phyloP scores from a whole-genome alignment of 2,329 filamentous ascomycete species.

The Arachnomyces sp. region DNA sequence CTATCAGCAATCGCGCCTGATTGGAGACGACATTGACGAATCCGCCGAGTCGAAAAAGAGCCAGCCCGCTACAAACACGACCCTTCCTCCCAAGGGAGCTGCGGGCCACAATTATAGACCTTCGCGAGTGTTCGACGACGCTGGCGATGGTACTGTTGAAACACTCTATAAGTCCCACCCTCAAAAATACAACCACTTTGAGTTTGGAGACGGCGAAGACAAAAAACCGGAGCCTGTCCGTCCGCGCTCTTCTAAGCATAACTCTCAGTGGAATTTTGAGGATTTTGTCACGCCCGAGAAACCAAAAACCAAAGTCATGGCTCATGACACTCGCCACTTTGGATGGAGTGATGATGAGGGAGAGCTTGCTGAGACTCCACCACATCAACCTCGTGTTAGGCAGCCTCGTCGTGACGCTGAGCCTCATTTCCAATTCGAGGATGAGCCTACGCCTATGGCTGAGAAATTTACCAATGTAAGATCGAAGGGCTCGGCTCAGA shows the following conservation, averaged over 20 bases:
- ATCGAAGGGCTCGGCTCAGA: constrained; percentile 47
- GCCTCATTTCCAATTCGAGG: constrained; percentile 74
- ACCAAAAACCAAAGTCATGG: constrained; percentile 54
- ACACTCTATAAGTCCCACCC: constrained; percentile 56
- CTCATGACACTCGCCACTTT: constrained; percentile 66
- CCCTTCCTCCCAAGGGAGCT: constrained; percentile 39
- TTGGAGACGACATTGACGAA: constrained; percentile 21
- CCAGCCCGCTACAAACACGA: too few relatives aligned
- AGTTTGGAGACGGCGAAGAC: constrained; percentile 8
- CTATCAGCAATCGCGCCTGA: constrained; percentile 56
- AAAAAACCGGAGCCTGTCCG: constrained; percentile 3
- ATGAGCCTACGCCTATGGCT: constrained; percentile 58
- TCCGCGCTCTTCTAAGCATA: constrained; percentile 35
- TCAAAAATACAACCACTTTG: constrained; percentile 66
- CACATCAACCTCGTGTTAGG: constrained; percentile 49
- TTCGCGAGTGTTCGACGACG: constrained; percentile 46
- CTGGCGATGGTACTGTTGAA: constrained; percentile 47
- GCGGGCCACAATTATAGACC: constrained; percentile 45
- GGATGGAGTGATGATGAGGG: constrained; percentile 65
- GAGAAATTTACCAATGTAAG: constrained; percentile 32
- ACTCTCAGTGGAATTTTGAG: constrained; percentile 76
- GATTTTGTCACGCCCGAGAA: constrained; percentile 83
- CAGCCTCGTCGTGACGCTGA: constrained; percentile 73
- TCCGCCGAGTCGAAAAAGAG: too few relatives aligned
- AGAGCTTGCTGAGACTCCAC: constrained; percentile 24